These are phyloP conservation scores for Nakazawaea ambrosiae DNA, from an alignment of 805 yeast genomes.

Conservation along the genomic window DNA sequence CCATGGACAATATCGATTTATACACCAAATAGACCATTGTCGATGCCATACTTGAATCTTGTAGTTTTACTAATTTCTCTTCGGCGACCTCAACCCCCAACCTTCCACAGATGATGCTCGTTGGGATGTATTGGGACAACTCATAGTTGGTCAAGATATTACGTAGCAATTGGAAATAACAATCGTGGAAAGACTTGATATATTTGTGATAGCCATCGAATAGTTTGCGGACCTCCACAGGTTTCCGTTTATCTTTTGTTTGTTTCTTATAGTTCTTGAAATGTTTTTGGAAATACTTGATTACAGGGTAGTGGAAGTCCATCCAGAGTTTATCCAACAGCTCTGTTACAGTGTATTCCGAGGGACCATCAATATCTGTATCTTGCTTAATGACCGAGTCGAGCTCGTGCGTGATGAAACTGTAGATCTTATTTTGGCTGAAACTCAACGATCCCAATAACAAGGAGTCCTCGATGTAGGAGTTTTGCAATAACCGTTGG, in stretches of 20 bases:
- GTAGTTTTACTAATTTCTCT: slow-evolving; percentile 10
- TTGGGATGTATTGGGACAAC: slow-evolving; percentile 26
- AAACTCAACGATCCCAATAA: slow-evolving; percentile 42
- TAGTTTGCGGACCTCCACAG: slow-evolving; percentile 50
- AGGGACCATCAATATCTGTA: not conserved
- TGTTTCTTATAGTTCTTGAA: slow-evolving; percentile 17
- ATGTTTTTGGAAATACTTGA: slow-evolving; percentile 46
- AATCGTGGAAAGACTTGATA: slow-evolving; percentile 36
- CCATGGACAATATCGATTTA: slow-evolving; percentile 45
- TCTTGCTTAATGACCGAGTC: not conserved
- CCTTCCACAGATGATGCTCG: slow-evolving; percentile 24
- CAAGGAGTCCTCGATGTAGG: slow-evolving; percentile 32
- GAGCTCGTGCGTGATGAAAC: slow-evolving; percentile 29
- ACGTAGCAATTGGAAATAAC: slow-evolving; percentile 37
- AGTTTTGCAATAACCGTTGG: slow-evolving; percentile 20
- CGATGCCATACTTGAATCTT: slow-evolving; percentile 19
- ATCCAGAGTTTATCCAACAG: slow-evolving; percentile 51
- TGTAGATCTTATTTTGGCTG: slow-evolving; percentile 38
- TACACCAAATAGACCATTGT: slow-evolving; percentile 35
- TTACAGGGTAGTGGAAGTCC: slow-evolving; percentile 56
- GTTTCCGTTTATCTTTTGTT: slow-evolving; percentile 8
- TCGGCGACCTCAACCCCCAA: slow-evolving; percentile 13
- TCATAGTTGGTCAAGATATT: slow-evolving; percentile 32
- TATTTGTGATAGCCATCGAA: slow-evolving; percentile 45
- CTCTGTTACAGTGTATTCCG: slow-evolving; percentile 15